Evolutionary conservation across 169 alveolate genomes (phyloP).

Genomic region (Theileria equi): DNA sequence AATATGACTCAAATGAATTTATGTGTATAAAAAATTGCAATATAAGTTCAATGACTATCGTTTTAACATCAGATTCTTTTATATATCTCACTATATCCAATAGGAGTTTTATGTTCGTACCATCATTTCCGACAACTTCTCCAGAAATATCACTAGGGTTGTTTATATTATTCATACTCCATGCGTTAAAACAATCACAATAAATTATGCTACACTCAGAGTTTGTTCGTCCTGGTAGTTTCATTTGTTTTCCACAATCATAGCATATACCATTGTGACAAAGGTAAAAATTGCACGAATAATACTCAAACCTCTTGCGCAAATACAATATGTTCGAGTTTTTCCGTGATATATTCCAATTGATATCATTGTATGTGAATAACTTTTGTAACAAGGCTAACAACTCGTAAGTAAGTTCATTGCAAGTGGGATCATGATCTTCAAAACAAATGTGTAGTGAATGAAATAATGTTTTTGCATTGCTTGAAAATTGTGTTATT

Average conservation of each 20-base stretch:
- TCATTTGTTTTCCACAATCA: slow-evolving; percentile 15
- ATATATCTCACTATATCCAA: slow-evolving; percentile 1
- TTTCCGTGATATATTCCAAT: slow-evolving; percentile 22
- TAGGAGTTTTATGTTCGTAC: neutral
- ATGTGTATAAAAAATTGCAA: slow-evolving; percentile 6
- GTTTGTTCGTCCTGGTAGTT: too few species aligned
- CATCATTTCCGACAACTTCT: neutral
- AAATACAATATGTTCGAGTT: slow-evolving; percentile 15
- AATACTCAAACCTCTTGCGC: slow-evolving; percentile 21
- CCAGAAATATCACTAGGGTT: too few species aligned
- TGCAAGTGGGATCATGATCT: neutral
- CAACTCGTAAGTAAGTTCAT: slow-evolving; percentile 1
- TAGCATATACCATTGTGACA: slow-evolving; percentile 22
- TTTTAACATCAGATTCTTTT: slow-evolving; percentile 11
- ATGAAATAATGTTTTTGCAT: slow-evolving; percentile 7
- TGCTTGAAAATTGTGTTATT: slow-evolving; percentile 8
- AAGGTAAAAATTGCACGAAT: slow-evolving; percentile 11
- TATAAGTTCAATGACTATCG: slow-evolving; percentile 21
- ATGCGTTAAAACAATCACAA: too few species aligned
- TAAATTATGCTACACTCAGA: too few species aligned
- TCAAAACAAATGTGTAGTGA: slow-evolving; percentile 2
- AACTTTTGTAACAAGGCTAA: slow-evolving; percentile 14
- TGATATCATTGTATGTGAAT: slow-evolving; percentile 42
- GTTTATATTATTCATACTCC: too few species aligned
- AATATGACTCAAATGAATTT: neutral